Conservation (phyloP, 306 rosid species). For the Pachyrhizus erosus region DNA sequence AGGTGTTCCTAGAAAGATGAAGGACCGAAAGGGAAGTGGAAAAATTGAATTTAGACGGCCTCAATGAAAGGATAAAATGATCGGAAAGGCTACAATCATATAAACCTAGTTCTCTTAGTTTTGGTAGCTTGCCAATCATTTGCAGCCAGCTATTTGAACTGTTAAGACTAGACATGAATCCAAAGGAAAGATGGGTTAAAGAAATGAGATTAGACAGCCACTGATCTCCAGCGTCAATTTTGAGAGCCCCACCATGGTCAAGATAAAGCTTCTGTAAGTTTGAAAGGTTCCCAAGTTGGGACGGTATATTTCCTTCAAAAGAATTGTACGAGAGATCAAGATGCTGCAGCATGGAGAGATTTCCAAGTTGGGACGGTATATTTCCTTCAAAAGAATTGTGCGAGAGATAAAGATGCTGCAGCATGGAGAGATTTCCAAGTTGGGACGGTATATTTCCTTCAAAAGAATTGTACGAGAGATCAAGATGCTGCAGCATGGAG, state of each 20-base stretch:
- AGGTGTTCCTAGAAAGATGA: not conserved
- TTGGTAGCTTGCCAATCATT: conserved; percentile 29
- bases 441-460: no score
- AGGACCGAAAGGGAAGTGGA: conserved; percentile 26
- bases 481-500: no score
- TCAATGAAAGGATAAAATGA: not conserved
- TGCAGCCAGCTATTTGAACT: not conserved
- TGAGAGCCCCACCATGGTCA: not conserved
- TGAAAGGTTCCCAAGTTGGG: not conserved
- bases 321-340: no score
- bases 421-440: no score
- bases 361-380: no score
- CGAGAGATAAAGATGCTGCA: no score
- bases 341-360: no score
- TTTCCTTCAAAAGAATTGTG: no score
- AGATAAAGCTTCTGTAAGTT: not conserved
- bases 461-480: no score
- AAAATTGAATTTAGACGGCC: not conserved
- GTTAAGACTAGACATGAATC: not conserved
- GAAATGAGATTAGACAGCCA: conserved; percentile 45
- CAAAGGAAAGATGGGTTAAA: conserved; percentile 38
- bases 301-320: no score
- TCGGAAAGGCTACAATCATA: not conserved
- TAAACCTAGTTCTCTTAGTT: not conserved
- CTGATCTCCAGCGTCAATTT: not conserved